phyloP scores from a whole-genome alignment of 345 rosid genomes.

The Syzygium grande region DNA sequence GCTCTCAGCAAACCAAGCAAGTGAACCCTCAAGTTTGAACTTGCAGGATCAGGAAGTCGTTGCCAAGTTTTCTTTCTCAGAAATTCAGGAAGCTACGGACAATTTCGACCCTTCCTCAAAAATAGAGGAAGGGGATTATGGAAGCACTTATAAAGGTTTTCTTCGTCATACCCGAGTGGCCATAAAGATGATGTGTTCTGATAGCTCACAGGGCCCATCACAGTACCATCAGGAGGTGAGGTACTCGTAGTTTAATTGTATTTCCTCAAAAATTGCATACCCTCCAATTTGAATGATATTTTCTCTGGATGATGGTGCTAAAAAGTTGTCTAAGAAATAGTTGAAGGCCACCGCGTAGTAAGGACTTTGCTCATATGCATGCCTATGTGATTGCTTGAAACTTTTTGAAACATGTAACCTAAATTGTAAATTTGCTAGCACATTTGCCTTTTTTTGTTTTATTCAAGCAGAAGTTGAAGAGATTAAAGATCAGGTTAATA shows the following conservation, averaged over 20 bases:
- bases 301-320: neutral
- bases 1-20: conserved; percentile 11
- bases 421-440: neutral
- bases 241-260: neutral
- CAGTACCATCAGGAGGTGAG: conserved; percentile 27
- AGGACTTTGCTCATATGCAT: neutral
- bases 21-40: conserved; percentile 5
- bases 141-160: conserved; percentile 20
- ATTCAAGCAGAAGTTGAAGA: neutral
- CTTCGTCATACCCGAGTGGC: conserved; percentile 26
- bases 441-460: neutral
- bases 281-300: neutral
- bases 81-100: conserved; percentile 28
- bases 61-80: conserved; percentile 13
- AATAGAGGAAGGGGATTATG: conserved; percentile 21
- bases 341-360: neutral
- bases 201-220: conserved; percentile 1
- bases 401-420: neutral
- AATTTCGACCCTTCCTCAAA: conserved; percentile 13
- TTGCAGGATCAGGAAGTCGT: conserved; percentile 1
- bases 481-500: neutral
- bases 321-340: neutral
- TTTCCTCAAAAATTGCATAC: neutral
- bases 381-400: neutral
- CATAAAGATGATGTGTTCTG: conserved; percentile 18